These are phyloP conservation scores for Phyllosticta citriasiana DNA, from an alignment of 2,329 filamentous ascomycete species.

Conservation along the genomic window DNA sequence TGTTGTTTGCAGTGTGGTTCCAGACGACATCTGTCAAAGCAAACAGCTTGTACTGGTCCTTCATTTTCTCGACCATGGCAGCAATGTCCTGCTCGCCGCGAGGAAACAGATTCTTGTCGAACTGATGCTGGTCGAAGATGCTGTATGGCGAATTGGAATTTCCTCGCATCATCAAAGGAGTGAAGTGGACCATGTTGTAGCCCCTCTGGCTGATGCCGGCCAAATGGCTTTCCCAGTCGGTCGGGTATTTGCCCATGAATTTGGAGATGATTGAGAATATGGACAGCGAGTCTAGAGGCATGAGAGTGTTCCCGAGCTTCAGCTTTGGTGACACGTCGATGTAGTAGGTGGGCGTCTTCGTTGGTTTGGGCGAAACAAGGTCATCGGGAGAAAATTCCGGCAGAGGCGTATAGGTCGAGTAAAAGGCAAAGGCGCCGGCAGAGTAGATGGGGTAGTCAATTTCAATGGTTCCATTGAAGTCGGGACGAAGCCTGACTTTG, in stretches of 20 bases:
- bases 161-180: conserved; percentile 80
- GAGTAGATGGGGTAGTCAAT: conserved; percentile 78
- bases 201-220: conserved; percentile 79
- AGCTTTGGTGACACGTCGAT: conserved; percentile 85
- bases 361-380: conserved; percentile 42
- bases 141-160: conserved; percentile 95
- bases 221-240: conserved; percentile 83
- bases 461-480: conserved; percentile 86
- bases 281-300: conserved; percentile 80
- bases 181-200: conserved; percentile 99
- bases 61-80: conserved; percentile 68
- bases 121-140: conserved; percentile 81
- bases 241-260: conserved; percentile 89
- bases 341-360: conserved; percentile 71
- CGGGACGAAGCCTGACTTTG: conserved; percentile 60
- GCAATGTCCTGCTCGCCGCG: conserved; percentile 74
- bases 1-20: conserved; percentile 96
- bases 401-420: conserved; percentile 82
- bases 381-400: conserved; percentile 61
- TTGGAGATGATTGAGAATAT: conserved; percentile 94
- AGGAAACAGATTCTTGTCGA: conserved; percentile 75
- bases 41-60: conserved; percentile 73
- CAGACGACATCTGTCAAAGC: conserved; percentile 93
- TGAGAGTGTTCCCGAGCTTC: conserved; percentile 57
- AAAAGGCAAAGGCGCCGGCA: conserved; percentile 87